Evolutionary conservation across 352 stramenopile species (phyloP).

Genomic region (Phytophthora constricta): DNA sequence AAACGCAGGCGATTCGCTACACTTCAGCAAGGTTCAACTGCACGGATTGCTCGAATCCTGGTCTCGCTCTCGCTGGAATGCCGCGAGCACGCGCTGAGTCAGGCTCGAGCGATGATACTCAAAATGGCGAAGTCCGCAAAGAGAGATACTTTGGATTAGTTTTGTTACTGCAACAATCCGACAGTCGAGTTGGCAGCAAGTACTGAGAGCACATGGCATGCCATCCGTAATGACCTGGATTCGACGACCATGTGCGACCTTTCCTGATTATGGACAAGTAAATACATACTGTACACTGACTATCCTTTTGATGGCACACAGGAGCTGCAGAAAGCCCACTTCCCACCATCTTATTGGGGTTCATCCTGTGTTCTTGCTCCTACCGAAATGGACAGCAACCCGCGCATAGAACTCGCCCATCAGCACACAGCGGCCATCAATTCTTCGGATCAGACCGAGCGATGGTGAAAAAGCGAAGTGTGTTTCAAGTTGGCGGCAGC

Average conservation of each 20-base stretch:
- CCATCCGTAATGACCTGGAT: not conserved
- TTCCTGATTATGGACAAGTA: conserved; percentile 2
- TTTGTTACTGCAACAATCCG: not conserved
- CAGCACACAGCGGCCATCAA: not conserved
- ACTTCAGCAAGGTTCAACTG: not conserved
- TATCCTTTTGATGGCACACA: not conserved
- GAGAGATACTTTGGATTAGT: not conserved
- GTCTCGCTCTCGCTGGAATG: not conserved
- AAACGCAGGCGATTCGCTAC: not conserved
- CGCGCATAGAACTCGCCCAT: not conserved
- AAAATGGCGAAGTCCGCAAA: not conserved
- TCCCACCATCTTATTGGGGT: not conserved
- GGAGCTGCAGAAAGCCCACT: not conserved
- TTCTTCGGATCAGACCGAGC: not conserved
- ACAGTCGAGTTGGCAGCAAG: not conserved
- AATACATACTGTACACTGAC: not conserved
- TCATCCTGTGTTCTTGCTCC: not conserved
- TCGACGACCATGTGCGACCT: not conserved
- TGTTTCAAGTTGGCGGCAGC: too few relatives aligned
- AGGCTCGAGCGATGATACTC: too few relatives aligned
- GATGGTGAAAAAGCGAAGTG: too few relatives aligned
- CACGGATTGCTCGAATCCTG: not conserved
- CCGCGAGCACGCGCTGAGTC: not conserved
- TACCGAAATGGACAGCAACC: not conserved
- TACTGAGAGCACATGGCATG: too few relatives aligned